Base-by-base conservation (phyloP, 148 eudicot species). In the Fallopia convolvulus region DNA sequence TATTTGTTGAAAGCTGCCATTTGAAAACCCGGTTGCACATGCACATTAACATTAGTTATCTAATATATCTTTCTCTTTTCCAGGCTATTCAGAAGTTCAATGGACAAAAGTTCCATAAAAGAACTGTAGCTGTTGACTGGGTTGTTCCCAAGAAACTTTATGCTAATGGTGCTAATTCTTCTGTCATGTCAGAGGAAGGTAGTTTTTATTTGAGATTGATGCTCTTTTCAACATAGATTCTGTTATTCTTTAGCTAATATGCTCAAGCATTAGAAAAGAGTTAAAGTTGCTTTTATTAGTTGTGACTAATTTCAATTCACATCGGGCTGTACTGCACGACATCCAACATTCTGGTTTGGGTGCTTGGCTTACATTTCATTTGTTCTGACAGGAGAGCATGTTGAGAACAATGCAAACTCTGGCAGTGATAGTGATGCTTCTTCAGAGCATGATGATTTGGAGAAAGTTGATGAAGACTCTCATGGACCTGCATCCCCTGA, bases 91-190 rank as follows among this genome's bases (percentile, higher is more conserved):
- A 82, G 85, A 95, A 88, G 82, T 87, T 95, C 76, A 95, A 95
- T 85, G 99, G 97, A 49, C 79, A 87, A 68, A 77, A 47, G 5
- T 76, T 92, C 80, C 87, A 88, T 80, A 89, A 77, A 74, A 81
- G 99, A 76, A 87, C 94, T 41, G 83, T 95, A 81, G 99, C 99
- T 70, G 92, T 95, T 84, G 99, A 95, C 82, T 95, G 99, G 99
- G 97, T 97, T 79, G 89, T 95, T 76, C 83, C 99, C 8, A 95
- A 95, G 81, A 91, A 90, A 77, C 65, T 91, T 26, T 95, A 88
- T 88, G 82, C 89, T 8, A 76, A 80, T 77, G 90, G 89, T 72
- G 79, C 78, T 77, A 68, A 79, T 44, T 55, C 88, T 79, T 74
- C 74, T 42, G 85, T 52, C 61, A 71, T 83, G 32, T 77, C 83